Conservation (phyloP, 257 asterid genomes). For the Solanum commersonii region DNA sequence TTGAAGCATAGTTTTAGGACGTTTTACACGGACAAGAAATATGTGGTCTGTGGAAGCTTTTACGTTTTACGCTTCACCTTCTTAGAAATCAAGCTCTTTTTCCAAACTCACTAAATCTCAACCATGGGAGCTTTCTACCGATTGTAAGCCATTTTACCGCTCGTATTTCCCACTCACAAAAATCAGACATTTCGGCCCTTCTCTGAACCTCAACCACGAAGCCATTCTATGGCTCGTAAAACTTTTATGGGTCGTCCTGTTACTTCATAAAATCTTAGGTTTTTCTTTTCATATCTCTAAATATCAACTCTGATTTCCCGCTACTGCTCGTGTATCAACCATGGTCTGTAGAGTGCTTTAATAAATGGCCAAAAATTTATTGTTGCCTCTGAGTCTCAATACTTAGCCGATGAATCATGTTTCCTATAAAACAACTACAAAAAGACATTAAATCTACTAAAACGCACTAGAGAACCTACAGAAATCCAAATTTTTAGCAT, state of each 20-base stretch:
- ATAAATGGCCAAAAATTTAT: no score
- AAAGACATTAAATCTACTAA: not conserved
- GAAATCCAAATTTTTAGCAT: not conserved
- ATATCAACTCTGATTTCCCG: not conserved
- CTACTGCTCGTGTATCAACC: not conserved
- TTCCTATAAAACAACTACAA: no score
- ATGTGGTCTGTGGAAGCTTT: not conserved
- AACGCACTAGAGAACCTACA: no score
- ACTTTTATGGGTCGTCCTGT: not conserved
- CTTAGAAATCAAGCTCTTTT: not conserved
- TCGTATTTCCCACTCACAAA: not conserved
- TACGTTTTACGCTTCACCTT: not conserved
- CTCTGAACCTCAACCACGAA: not conserved
- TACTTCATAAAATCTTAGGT: not conserved
- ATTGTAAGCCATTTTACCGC: not conserved
- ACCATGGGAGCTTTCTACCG: not conserved
- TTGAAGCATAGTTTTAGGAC: not conserved
- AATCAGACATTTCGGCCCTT: not conserved
- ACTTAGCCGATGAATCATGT: no score
- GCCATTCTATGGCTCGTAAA: no score
- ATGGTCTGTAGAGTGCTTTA: not conserved
- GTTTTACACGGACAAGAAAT: not conserved
- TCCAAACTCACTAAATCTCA: not conserved
- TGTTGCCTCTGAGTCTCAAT: not conserved
- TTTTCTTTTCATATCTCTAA: no score